These are phyloP conservation scores for Thamnidium elegans DNA, from an alignment of 192 early-diverging fungal genomes.

Conservation along the genomic window DNA sequence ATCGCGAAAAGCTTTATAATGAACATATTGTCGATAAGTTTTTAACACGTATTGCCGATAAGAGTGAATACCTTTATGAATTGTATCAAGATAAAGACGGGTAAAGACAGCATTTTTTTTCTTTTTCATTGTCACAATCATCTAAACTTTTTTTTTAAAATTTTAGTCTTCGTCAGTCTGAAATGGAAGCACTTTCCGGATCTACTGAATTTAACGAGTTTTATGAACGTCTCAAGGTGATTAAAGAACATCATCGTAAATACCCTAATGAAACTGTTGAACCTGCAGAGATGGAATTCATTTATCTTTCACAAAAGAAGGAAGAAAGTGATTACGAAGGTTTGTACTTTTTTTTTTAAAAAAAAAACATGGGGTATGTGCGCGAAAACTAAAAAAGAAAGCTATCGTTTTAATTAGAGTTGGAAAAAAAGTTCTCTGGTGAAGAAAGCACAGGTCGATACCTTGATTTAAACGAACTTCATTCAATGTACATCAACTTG, in stretches of 20 bases:
- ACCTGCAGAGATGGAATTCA: conserved; percentile 79
- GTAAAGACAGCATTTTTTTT: conserved; percentile 33
- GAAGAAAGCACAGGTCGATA: conserved; percentile 85
- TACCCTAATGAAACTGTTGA: conserved; percentile 75
- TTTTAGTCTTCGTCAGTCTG: conserved; percentile 58
- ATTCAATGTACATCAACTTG: conserved; percentile 83
- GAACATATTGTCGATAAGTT: conserved; percentile 77
- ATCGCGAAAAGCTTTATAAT: conserved; percentile 76
- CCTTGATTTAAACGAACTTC: conserved; percentile 80
- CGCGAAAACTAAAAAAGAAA: neutral
- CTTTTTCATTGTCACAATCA: neutral
- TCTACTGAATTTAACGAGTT: conserved; percentile 78
- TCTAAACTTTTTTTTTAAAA: neutral
- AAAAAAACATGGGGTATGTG: neutral
- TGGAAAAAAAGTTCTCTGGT: conserved; percentile 90
- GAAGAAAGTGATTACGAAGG: conserved; percentile 33
- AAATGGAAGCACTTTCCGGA: conserved; percentile 68
- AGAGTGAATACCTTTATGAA: conserved; percentile 58
- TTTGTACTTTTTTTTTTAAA: neutral
- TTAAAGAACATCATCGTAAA: conserved; percentile 78
- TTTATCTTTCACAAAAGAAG: conserved; percentile 47
- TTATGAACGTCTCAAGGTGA: conserved; percentile 75
- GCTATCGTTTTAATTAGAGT: conserved; percentile 38
- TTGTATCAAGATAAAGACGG: conserved; percentile 74
- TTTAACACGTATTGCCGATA: conserved; percentile 66